Base-by-base conservation (phyloP, 2,329 filamentous ascomycete species). In the Trichoderma asperellum region DNA sequence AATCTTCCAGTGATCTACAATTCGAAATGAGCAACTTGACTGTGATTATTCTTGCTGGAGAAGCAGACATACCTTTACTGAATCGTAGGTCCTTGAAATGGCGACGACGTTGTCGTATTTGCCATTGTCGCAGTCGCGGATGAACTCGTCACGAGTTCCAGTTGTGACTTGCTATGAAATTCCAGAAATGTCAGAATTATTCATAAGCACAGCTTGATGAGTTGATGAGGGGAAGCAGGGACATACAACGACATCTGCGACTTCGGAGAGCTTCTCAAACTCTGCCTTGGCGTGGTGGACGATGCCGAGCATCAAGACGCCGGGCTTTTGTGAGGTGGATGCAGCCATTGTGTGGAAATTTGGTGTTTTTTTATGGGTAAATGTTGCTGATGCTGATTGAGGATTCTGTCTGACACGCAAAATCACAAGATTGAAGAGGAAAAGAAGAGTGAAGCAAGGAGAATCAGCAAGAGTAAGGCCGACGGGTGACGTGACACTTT, bases 81-180 rank as follows among this genome's bases (percentile, higher is more conserved):
- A 59, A 37, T 59, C 57, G 35, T 59, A 59, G 24, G 57, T 59
- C 40, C 57, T 59, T 21, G 57, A 59, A 59, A 59, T 59, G 10
- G 57, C 57, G 6, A 59, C 57, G 3, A 59, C 21, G 16, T 59
- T 29, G 57, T 59, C 35, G 21, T 59, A 59, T 16, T 59, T 59
- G 57, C 57, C 57, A 18, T 43, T 59, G 57, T 59, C 57, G 24
- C 57, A 59, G 10, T 59, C 57, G 57, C 57, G 57, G n/a, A 47
- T 47, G n/a, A 47, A 47, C n/a, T 47, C 43, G 43, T 47, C 43
- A 4, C 43, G 43, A n/a, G 43, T n/a, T n/a, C 43, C 43, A 47
- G 43, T n/a, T n/a, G 43, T 47, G 10, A 47, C 43, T 47, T 47
- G 43, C 43, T 47, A 18, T 21, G 8, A 47, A 47, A 8, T 10